A percentile compares a stretch with the other conserved stretches of the same genome.
Conservation (phyloP, 192 early-diverging fungal genomes). For the Oehlia diaphana region DNA sequence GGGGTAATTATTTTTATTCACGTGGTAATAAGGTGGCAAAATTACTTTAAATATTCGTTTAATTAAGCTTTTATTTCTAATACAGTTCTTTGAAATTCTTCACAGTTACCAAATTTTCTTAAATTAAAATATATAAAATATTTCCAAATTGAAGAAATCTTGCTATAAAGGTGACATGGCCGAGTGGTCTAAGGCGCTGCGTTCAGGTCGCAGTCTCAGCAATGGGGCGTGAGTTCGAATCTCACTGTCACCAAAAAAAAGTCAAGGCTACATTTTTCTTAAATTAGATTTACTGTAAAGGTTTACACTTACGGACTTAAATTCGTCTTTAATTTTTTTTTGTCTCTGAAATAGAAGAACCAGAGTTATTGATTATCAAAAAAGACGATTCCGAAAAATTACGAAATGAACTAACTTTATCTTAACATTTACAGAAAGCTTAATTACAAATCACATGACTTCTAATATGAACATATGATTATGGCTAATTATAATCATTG, state of each 20-base stretch:
- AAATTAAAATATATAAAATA: not conserved
- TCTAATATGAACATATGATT: no score
- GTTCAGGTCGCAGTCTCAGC: slow-evolving; percentile 32
- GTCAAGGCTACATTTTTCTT: not conserved
- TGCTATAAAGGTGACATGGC: slow-evolving; percentile 29
- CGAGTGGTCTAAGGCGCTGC: slow-evolving; percentile 34
- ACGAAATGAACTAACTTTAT: not conserved
- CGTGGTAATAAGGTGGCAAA: no score
- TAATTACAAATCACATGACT: no score
- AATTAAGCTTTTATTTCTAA: no score
- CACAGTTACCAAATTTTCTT: not conserved
- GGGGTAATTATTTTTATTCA: no score
- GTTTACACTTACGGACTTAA: not conserved
- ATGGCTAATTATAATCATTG: no score
- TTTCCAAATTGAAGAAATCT: not conserved
- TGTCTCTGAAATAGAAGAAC: not conserved
- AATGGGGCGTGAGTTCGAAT: slow-evolving; percentile 33
- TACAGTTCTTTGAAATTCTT: not conserved
- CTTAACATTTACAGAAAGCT: no score
- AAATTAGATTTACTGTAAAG: not conserved
- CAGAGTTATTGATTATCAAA: not conserved
- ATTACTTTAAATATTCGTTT: no score
- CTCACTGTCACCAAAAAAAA: slow-evolving; percentile 30
- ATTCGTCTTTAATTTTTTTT: not conserved
- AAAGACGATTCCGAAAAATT: not conserved